Conservation (phyloP, 306 rosid genomes). For the Amphicarpaea edgeworthii region DNA sequence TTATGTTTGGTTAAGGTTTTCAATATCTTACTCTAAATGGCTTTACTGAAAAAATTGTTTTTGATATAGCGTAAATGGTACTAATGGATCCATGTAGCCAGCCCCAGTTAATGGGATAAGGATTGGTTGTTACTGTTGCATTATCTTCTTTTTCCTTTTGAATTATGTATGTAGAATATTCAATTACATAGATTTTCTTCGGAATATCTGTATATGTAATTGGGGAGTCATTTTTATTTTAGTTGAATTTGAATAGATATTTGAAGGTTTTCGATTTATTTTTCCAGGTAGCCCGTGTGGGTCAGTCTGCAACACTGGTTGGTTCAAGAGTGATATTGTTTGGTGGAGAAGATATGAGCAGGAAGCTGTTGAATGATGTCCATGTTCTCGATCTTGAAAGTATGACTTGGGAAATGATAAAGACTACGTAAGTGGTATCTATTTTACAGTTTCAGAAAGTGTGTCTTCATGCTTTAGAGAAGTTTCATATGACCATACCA, state of each 20-base stretch:
- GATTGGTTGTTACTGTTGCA: constrained; percentile 40
- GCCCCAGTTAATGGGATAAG: constrained; percentile 25
- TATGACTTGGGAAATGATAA: constrained; percentile 78
- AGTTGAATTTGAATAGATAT: constrained; percentile 41
- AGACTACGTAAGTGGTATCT: constrained; percentile 73
- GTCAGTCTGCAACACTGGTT: constrained; percentile 85
- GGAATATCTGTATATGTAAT: constrained; percentile 28
- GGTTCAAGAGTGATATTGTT: constrained; percentile 89
- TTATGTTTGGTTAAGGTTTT: constrained; percentile 37
- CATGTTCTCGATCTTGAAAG: constrained; percentile 83
- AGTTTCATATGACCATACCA: constrained; percentile 44
- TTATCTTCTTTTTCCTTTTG: constrained; percentile 24
- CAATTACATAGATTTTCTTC: constrained; percentile 1
- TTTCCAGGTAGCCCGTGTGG: constrained; percentile 80
- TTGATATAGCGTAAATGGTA: constrained; percentile 2
- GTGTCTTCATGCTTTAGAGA: constrained; percentile 39
- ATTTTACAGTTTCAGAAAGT: constrained; percentile 43
- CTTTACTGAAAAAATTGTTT: constrained; percentile 37
- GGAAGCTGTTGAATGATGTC: constrained; percentile 85
- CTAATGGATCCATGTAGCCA: constrained; percentile 28
- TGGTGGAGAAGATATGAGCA: constrained; percentile 92
- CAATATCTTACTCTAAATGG: constrained; percentile 26
- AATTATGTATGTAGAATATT: constrained; percentile 36
- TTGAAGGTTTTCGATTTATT: constrained; percentile 43
- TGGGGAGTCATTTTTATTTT: constrained; percentile 32